A percentile compares a stretch with the other conserved stretches of the same genome.
Conservation (phyloP, 2,329 filamentous ascomycete species). For the Fusarium veterinarium region DNA sequence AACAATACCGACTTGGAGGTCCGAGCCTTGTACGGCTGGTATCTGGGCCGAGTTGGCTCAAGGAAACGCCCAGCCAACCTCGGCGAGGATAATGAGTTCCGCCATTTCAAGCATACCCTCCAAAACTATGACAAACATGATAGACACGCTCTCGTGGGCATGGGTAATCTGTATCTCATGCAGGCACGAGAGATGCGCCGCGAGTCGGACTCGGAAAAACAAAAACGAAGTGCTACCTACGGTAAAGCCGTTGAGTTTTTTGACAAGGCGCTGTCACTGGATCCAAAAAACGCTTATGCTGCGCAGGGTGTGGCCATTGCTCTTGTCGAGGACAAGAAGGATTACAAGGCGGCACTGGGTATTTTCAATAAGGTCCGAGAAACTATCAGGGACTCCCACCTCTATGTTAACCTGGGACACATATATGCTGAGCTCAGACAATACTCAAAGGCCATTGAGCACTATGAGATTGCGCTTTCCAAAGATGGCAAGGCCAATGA, state of each 20-base stretch:
- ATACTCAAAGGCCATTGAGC: slow-evolving; percentile 91
- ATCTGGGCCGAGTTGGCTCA: slow-evolving; percentile 81
- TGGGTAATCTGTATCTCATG: slow-evolving; percentile 92
- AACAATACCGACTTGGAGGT: slow-evolving; percentile 91
- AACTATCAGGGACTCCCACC: slow-evolving; percentile 86
- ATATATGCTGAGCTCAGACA: slow-evolving; percentile 92
- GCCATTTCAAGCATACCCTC: slow-evolving; percentile 95
- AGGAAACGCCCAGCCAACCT: slow-evolving; percentile 86
- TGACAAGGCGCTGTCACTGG: slow-evolving; percentile 95
- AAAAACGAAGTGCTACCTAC: slow-evolving; percentile 89
- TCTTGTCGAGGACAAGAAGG: slow-evolving; percentile 92
- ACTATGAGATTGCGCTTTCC: slow-evolving; percentile 86
- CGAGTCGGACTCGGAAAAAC: slow-evolving; percentile 88
- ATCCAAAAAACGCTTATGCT: slow-evolving; percentile 94
- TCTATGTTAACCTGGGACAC: slow-evolving; percentile 94
- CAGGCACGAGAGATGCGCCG: slow-evolving; percentile 94
- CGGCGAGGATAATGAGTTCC: slow-evolving; percentile 88
- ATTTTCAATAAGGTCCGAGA: slow-evolving; percentile 93
- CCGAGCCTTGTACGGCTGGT: slow-evolving; percentile 94
- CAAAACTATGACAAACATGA: slow-evolving; percentile 98
- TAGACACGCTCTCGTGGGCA: slow-evolving; percentile 93
- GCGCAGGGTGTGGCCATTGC: slow-evolving; percentile 97
- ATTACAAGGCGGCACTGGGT: slow-evolving; percentile 82
- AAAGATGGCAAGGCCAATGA: slow-evolving; percentile 81
- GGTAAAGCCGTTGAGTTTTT: slow-evolving; percentile 97